Base-by-base conservation (phyloP, 345 rosid genomes). In the Lumnitzera racemosa region DNA sequence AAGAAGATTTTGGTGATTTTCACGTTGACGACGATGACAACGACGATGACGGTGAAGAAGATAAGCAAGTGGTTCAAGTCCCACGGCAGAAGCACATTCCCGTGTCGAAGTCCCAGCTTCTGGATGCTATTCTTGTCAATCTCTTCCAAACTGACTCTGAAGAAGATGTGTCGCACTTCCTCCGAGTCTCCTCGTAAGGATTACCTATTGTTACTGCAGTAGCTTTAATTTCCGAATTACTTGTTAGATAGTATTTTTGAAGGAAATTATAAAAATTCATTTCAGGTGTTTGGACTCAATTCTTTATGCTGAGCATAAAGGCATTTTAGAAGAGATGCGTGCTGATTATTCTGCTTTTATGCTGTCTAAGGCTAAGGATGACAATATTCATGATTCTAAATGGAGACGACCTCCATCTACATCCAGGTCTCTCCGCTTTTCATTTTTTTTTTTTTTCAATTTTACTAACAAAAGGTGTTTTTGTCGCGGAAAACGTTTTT, bases 221-320 rank as follows among this genome's bases (percentile, higher is more conserved):
- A 20, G 20, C 20, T 20, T 20, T 20, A 20, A 20, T 20, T 20
- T 20, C 20, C 20, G 20, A 20, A 20, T 20, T 20, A 20, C 20
- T 20, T 20, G 20, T 20, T 20, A 20, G 20, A 20, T 20, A 20
- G 1, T 20, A 20, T 20, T 20, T 20, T 20, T 20, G 1, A 20
- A 20, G 20, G 20, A 20, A 20, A 20, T 20, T 20, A 20, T 20
- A 29, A 29, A 53, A 68, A 11, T 50, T 51, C 41, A 61, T 63
- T 53, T 59, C 24, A 92, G 98, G 70, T 83, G 83, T 53, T 76
- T 92, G 74, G 96, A 89, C 61, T 83, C 96, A 4, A 84, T 92
- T 64, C 82, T 92, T 72, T 92, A 89, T 59, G 98, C 91, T 1
- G 96, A 91, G 71, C 96, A 91, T 70, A 91, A 85, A 74, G 64